Conservation (phyloP, 129 eudicot genomes). For the Artemisia tridentata region DNA sequence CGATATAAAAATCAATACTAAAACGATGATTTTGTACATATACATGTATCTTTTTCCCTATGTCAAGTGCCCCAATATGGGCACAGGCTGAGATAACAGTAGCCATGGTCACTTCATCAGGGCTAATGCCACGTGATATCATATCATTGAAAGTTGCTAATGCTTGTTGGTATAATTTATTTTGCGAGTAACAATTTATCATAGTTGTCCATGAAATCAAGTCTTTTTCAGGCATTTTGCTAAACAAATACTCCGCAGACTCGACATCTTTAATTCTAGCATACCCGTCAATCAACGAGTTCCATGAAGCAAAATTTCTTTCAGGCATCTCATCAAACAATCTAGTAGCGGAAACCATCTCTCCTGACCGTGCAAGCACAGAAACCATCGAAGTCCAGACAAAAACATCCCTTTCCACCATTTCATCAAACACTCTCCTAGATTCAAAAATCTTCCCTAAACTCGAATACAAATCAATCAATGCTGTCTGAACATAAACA, state of each 20-base stretch:
- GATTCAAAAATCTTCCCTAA: slow-evolving; percentile 40
- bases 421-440: slow-evolving; percentile 54
- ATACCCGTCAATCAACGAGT: slow-evolving; percentile 58
- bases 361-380: slow-evolving; percentile 44
- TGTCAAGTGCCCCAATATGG: slow-evolving; percentile 61
- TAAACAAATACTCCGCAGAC: slow-evolving; percentile 49
- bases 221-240: slow-evolving; percentile 43
- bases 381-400: slow-evolving; percentile 60
- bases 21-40: slow-evolving; percentile 29
- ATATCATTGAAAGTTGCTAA: slow-evolving; percentile 46
- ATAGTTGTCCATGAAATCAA: slow-evolving; percentile 75
- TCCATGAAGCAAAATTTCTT: slow-evolving; percentile 53
- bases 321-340: slow-evolving; percentile 69
- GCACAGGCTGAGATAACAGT: slow-evolving; percentile 66
- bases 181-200: slow-evolving; percentile 54
- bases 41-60: slow-evolving; percentile 54
- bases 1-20: slow-evolving; percentile 55
- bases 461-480: slow-evolving; percentile 59
- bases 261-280: slow-evolving; percentile 48
- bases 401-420: slow-evolving; percentile 54
- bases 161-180: slow-evolving; percentile 41
- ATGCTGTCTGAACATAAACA: slow-evolving; percentile 52
- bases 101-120: slow-evolving; percentile 65
- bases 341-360: slow-evolving; percentile 46
- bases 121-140: slow-evolving; percentile 40